Evolutionary conservation across 2,329 filamentous ascomycete genomes (phyloP), one percentile per base, ranked within the genome.

Genomic region (Aureobasidium sp.): DNA sequence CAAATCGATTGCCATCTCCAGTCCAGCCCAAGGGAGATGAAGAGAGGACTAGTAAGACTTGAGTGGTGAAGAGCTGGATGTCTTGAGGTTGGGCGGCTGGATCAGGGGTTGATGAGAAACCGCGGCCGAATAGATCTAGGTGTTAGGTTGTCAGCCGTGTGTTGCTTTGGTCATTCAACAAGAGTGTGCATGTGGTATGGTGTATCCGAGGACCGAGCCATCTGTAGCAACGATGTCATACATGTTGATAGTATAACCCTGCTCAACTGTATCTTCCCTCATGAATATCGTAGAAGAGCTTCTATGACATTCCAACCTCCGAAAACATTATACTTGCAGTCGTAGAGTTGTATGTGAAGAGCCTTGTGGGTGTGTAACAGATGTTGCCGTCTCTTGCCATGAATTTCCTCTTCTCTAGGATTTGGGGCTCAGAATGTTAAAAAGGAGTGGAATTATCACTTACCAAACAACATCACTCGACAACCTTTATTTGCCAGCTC

Each of bases 381-480:
- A 6, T 17, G 5, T 45, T 45, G 22, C 14, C 12, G 19, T 14
- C 12, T 24, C 40, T 24, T 44, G 40, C 14, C 40, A 12, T 24
- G 40, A 24, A 6, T 44, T 19, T 44, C 19, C 14, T 44, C 19
- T 44, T 47, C 1, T 29, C 24, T 11, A 2, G 44, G 8, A 15
- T 8, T 17, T 17, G 14, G 44, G 12, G 7, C 8, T 29, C 3
- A 3, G 17, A 0, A 11, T 3, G 8, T 3, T 2, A 3, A 24
- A 17, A 6, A 15, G 19, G 2, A 4, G 35, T 9, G 17, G 7
- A 35, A 14, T 14, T 2, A 29, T 7, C 11, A 78, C 81, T 74
- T 75, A 83, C 75, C 86, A 70, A 93, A 91, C 1, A 93, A 75
- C 82, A 95, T 87, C 2, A 96, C 90, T 64, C 90, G 80, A 71